Base-by-base conservation (phyloP, 192 early-diverging fungal species). In the Coemansia sp. region DNA sequence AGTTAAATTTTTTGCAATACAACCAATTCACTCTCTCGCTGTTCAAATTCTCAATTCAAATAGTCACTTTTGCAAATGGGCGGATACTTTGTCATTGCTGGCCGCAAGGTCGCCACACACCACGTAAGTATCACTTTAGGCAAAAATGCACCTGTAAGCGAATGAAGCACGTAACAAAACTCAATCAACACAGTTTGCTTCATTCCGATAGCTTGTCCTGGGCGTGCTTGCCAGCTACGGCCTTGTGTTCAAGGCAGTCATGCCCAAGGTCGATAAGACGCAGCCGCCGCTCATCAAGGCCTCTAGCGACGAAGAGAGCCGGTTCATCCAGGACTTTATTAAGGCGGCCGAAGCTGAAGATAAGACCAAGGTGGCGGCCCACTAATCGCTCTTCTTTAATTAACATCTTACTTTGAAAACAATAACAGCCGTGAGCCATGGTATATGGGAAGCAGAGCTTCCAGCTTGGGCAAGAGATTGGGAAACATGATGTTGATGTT, bases 251-350 rank as follows among this genome's bases (percentile, higher is more conserved):
- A 67, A 68, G 53, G 58, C 70, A 7, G 71, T 66, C 10, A 48
- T 75, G 18, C 75, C 81, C 22, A 70, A 66, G 42, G 64, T 61
- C 19, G 76, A 82, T 54, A 78, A 78, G 76, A 79, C 72, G 37
- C 41, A 70, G 61, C 40, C 44, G 21, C 75, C 81, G 8, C 80
- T 74, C 8, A 82, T 82, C 66, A 72, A 68, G 32, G 69, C 72
- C 14, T 62, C 72, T 15, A 75, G 62, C 57, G 40, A 67, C 15
- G 81, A 82, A 22, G 81, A 82, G 58, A 61, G 62, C 60, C 66
- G 71, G 52, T 82, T 72, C 55, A 68, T 82, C 38, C 65, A 75
- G 44, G 72, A 82, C 52, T 82, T 82, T 68, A 65, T 82, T 7
- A 76, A 82, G 68, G 57, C 68, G 5, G 62, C 72, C 18, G 80